Conservation (phyloP, 768 basidiomycete genomes). For the Cystofilobasidium ferigula region DNA sequence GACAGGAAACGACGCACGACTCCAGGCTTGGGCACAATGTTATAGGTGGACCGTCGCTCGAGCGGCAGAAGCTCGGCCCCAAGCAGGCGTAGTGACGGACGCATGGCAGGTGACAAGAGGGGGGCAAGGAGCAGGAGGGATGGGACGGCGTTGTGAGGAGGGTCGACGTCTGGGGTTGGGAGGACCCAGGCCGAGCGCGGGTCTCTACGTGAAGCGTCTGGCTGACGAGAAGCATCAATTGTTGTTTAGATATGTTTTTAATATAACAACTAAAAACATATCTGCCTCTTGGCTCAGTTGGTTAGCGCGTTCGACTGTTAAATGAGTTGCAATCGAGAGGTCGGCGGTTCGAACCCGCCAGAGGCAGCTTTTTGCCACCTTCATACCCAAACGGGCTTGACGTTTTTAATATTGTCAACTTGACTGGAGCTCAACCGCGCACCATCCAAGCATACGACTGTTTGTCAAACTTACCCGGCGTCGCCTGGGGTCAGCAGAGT, state of each 20-base stretch:
- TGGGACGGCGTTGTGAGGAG: not conserved
- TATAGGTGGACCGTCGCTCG: slow-evolving; percentile 4
- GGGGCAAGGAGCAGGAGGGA: not conserved
- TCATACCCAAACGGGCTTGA: no score
- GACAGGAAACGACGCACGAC: slow-evolving; percentile 6
- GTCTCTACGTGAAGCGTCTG: no score
- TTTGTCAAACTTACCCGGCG: no score
- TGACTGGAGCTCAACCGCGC: no score
- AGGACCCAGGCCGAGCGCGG: no score
- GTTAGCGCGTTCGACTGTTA: not conserved
- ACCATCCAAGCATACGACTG: no score
- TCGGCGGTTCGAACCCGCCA: no score
- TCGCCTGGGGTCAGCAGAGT: no score
- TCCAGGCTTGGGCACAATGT: slow-evolving; percentile 10
- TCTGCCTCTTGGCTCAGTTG: not conserved
- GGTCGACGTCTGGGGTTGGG: not conserved
- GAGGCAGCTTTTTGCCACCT: no score
- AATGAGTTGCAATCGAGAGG: no score
- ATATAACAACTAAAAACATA: not conserved
- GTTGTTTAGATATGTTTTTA: not conserved
- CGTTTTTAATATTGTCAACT: no score
- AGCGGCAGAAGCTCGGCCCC: slow-evolving; percentile 21
- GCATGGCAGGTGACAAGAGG: not conserved
- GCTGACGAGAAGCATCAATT: not conserved
- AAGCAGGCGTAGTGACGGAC: not conserved